Evolutionary conservation across 257 asterid genomes (phyloP).

Genomic region (Galeopsis tetrahit): DNA sequence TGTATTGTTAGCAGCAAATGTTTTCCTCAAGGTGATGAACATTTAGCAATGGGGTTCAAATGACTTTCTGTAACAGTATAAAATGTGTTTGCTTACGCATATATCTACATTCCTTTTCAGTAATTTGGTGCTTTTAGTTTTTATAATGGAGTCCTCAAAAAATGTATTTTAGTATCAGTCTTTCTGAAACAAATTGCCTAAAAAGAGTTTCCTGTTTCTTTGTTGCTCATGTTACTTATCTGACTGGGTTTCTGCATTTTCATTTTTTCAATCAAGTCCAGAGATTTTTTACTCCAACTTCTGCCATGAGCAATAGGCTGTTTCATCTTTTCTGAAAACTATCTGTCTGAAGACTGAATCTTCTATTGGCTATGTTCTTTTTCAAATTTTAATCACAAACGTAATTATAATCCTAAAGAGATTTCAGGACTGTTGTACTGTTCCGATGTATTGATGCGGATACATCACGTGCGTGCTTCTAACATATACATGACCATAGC

Average conservation of each 20-base stretch:
- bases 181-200: slow-evolving; percentile 14
- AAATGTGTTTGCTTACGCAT: slow-evolving; percentile 2
- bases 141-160: background rate
- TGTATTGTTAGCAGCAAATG: background rate
- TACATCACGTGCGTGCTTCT: slow-evolving; percentile 22
- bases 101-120: slow-evolving; percentile 13
- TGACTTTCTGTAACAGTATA: slow-evolving; percentile 5
- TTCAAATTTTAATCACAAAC: background rate
- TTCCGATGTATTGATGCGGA: slow-evolving; percentile 22
- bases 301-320: background rate
- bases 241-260: slow-evolving; percentile 14
- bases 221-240: slow-evolving; percentile 9
- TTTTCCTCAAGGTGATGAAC: slow-evolving; percentile 23
- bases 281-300: slow-evolving; percentile 6
- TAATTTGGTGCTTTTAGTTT: slow-evolving; percentile 4
- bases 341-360: background rate
- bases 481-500: background rate
- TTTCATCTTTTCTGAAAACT: background rate
- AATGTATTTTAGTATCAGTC: background rate
- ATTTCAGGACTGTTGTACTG: slow-evolving; percentile 15
- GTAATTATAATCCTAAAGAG: background rate
- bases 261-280: slow-evolving; percentile 1
- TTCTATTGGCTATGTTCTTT: background rate
- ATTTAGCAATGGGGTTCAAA: slow-evolving; percentile 11
- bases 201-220: slow-evolving; percentile 6